Evolutionary conservation across 2,329 filamentous ascomycete genomes (phyloP).

Genomic region (Fusarium nanum): DNA sequence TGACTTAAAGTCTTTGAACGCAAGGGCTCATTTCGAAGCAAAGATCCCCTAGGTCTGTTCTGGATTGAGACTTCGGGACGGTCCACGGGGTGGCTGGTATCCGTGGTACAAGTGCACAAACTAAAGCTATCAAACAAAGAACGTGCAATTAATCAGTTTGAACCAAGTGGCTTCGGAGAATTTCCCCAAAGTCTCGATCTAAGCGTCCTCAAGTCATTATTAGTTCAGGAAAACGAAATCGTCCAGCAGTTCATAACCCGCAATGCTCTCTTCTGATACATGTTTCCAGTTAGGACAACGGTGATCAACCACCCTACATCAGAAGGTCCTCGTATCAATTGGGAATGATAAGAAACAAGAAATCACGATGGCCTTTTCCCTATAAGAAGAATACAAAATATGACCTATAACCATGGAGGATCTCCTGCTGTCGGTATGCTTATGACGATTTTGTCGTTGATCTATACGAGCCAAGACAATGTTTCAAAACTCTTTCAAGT

Average conservation of each 20-base stretch:
- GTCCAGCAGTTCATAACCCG: neutral
- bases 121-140: neutral
- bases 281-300: neutral
- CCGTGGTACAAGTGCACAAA: neutral
- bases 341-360: neutral
- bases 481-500: neutral
- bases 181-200: neutral
- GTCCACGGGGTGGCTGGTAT: neutral
- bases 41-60: neutral
- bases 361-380: neutral
- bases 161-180: neutral
- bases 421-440: neutral
- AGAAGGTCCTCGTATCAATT: neutral
- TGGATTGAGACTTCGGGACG: neutral
- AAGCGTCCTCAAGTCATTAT: neutral
- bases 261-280: neutral
- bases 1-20: neutral
- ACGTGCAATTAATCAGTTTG: neutral
- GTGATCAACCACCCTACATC: neutral
- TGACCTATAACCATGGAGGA: neutral
- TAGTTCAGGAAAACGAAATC: neutral
- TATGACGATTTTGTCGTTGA: neutral
- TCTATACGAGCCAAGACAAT: neutral
- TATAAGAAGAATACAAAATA: neutral
- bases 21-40: neutral